phyloP scores from a whole-genome alignment of 352 stramenopile genomes.

The Phytophthora kernoviae region DNA sequence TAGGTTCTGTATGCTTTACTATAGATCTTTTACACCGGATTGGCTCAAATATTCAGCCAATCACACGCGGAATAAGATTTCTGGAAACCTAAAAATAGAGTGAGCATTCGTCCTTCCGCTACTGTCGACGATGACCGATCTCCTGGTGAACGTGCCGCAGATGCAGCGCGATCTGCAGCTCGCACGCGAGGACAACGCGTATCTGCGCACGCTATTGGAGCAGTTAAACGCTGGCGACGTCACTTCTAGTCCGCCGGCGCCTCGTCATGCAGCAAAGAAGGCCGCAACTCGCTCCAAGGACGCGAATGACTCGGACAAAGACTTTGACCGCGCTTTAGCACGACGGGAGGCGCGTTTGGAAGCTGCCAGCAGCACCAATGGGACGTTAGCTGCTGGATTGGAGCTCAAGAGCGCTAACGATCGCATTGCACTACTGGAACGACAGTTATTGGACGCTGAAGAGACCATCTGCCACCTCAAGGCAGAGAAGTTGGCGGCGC shows the following conservation, averaged over 20 bases:
- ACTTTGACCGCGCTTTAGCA: constrained; percentile 22
- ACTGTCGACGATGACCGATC: constrained; percentile 21
- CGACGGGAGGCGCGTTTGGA: constrained; percentile 29
- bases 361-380: neutral
- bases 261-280: neutral
- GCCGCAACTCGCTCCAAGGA: constrained; percentile 10
- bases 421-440: constrained; percentile 48
- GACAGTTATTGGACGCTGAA: constrained; percentile 65
- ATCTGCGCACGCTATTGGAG: constrained; percentile 28
- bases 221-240: constrained; percentile 17
- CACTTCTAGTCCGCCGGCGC: neutral
- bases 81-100: neutral
- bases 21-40: too few species aligned
- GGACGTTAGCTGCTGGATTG: constrained; percentile 8
- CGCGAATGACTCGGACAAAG: constrained; percentile 1
- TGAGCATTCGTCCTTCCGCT: constrained; percentile 17
- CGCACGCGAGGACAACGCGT: constrained; percentile 34
- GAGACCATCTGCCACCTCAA: constrained; percentile 80
- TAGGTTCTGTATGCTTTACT: constrained; percentile 2
- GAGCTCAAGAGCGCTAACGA: constrained; percentile 68
- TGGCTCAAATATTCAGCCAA: constrained; percentile 6
- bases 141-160: constrained; percentile 26
- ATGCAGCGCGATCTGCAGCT: constrained; percentile 39
- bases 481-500: constrained; percentile 66
- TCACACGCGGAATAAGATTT: neutral